Conservation (phyloP, 176 grass and related monocot genomes). For the Oryza longistaminata region DNA sequence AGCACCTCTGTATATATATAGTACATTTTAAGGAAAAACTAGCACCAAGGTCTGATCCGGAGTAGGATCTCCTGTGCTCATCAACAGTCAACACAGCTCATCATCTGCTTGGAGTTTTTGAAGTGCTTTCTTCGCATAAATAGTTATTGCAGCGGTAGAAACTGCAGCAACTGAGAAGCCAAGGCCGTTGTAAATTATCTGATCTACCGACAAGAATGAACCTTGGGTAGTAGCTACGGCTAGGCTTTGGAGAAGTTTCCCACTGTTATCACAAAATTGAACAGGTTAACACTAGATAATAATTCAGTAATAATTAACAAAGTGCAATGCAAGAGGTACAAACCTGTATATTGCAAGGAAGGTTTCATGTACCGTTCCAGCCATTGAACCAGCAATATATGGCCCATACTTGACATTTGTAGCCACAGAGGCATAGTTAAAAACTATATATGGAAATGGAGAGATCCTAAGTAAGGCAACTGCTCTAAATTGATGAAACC, state of each 20-base stretch:
- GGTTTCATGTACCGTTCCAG: constrained; percentile 86
- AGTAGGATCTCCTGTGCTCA: constrained; percentile 20
- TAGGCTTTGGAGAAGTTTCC: constrained; percentile 78
- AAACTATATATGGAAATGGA: constrained; percentile 95
- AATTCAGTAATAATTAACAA: background rate
- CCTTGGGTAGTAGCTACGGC: constrained; percentile 82
- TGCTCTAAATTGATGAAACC: constrained; percentile 91
- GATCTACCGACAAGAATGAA: constrained; percentile 81
- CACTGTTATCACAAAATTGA: constrained; percentile 53
- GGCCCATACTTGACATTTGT: constrained; percentile 93
- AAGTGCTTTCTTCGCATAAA: constrained; percentile 92
- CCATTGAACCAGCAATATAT: constrained; percentile 81
- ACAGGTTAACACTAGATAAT: constrained; percentile 28
- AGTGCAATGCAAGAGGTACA: constrained; percentile 20
- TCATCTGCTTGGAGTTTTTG: constrained; percentile 85
- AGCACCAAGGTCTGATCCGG: constrained; percentile 6
- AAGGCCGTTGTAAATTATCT: constrained; percentile 84
- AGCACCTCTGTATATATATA: constrained; percentile 34
- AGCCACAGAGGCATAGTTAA: constrained; percentile 92
- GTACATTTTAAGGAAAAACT: constrained; percentile 42
- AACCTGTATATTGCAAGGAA: constrained; percentile 98
- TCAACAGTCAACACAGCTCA: constrained; percentile 59
- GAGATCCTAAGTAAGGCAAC: constrained; percentile 92
- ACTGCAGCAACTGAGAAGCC: constrained; percentile 77
- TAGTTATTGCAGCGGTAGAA: constrained; percentile 93